Percentiles rank a stretch among this genome's conserved stretches.
phyloP scores from a whole-genome alignment of 2,329 filamentous ascomycete species.

The Cytospora leucostoma region DNA sequence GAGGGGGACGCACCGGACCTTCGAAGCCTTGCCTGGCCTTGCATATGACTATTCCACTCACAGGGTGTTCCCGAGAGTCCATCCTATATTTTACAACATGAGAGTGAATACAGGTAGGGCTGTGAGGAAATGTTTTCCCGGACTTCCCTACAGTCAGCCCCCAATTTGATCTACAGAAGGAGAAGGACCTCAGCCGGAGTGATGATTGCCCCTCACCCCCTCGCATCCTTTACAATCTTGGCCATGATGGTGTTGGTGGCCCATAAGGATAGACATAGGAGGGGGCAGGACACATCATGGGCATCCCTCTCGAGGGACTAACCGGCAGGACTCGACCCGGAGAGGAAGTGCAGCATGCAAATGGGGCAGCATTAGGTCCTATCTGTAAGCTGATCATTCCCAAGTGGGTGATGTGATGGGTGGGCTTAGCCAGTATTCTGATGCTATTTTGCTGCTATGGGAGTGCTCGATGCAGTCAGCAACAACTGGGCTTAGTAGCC shows the following conservation, averaged over 20 bases:
- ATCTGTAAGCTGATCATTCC: slow-evolving; percentile 10
- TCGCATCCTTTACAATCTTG: background rate
- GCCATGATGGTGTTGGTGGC: background rate
- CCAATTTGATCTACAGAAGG: background rate
- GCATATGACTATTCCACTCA: slow-evolving; percentile 4
- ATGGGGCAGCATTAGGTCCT: slow-evolving; percentile 3
- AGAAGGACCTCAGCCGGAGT: background rate
- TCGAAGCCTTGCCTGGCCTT: background rate
- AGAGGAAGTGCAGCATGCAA: background rate
- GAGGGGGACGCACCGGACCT: background rate
- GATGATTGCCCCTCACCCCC: background rate
- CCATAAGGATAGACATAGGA: background rate
- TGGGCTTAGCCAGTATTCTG: slow-evolving; percentile 10
- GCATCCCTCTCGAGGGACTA: slow-evolving; percentile 4
- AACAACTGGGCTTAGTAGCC: slow-evolving; percentile 9
- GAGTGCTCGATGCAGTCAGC: slow-evolving; percentile 18
- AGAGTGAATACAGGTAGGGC: background rate
- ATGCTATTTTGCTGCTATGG: slow-evolving; percentile 7
- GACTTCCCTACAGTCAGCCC: background rate
- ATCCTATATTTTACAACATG: background rate
- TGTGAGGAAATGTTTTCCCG: background rate
- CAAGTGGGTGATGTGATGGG: slow-evolving; percentile 1
- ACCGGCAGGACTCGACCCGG: slow-evolving; percentile 4
- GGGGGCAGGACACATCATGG: slow-evolving; percentile 5
- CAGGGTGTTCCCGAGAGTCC: background rate